Conservation (phyloP, 192 early-diverging fungal genomes). For the Umbelopsis vinacea region DNA sequence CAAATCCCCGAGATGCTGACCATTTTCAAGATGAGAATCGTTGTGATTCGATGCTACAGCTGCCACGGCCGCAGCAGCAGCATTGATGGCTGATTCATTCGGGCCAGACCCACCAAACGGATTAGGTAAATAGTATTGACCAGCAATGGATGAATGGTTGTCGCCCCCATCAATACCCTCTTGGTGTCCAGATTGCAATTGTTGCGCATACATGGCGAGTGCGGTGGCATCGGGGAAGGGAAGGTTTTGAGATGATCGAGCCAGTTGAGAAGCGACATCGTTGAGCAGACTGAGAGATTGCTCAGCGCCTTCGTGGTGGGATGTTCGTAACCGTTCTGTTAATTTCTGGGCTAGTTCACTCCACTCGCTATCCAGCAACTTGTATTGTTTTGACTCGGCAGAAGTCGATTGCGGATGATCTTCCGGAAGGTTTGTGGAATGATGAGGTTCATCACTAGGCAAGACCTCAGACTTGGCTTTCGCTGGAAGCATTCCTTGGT, state of each 20-base stretch:
- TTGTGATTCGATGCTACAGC: conserved; percentile 13
- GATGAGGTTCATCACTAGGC: conserved; percentile 7
- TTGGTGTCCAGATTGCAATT: conserved; percentile 14
- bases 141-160: conserved; percentile 18
- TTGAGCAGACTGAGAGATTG: conserved; percentile 18
- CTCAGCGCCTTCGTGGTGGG: conserved; percentile 8
- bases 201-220: conserved; percentile 36
- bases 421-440: not conserved
- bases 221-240: conserved; percentile 35
- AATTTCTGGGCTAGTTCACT: conserved; percentile 35
- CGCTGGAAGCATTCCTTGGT: conserved; percentile 32
- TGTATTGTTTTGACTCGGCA: conserved; percentile 15
- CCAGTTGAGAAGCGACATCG: conserved; percentile 15
- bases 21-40: conserved; percentile 1
- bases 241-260: conserved; percentile 8
- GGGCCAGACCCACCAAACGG: conserved; percentile 24
- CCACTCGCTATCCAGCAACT: conserved; percentile 35
- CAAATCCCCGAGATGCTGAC: not conserved
- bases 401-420: not conserved
- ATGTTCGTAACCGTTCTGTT: conserved; percentile 27
- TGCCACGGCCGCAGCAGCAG: conserved; percentile 26
- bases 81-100: conserved; percentile 22
- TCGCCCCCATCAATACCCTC: conserved; percentile 8
- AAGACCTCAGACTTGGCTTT: conserved; percentile 24
- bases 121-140: conserved; percentile 24